Evolutionary conservation across 1,284 basidiomycete species (phyloP).

Genomic region (Puccinia horiana): DNA sequence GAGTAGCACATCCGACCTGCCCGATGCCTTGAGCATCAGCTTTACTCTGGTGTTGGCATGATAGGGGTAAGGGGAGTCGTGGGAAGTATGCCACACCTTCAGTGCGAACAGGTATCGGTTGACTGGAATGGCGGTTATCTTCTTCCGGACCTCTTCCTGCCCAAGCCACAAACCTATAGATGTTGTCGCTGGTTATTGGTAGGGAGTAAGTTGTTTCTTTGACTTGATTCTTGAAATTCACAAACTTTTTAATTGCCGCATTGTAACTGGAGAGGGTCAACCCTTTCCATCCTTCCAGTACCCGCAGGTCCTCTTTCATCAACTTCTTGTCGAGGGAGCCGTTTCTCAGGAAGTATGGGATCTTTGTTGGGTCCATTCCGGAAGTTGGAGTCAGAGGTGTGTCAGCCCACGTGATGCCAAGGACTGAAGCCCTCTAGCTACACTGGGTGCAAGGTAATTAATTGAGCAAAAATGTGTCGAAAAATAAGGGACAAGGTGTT

Average conservation of each 20-base stretch:
- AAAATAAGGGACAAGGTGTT: too few relatives aligned
- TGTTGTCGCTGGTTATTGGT: not conserved
- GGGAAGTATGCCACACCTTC: not conserved
- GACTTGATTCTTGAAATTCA: not conserved
- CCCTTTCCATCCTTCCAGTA: slow-evolving; percentile 3
- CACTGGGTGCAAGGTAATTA: too few relatives aligned
- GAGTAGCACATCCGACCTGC: not conserved
- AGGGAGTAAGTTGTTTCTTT: not conserved
- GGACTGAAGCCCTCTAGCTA: too few relatives aligned
- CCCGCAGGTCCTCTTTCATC: not conserved
- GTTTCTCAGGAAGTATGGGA: not conserved
- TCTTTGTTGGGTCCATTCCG: not conserved
- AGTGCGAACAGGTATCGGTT: slow-evolving; percentile 12
- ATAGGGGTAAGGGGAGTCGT: not conserved
- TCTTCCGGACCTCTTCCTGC: not conserved
- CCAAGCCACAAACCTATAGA: not conserved
- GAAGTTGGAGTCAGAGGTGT: too few relatives aligned
- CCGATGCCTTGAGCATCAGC: not conserved
- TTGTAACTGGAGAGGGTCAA: not conserved
- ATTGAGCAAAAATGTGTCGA: too few relatives aligned
- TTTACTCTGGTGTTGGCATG: not conserved
- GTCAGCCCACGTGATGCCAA: too few relatives aligned
- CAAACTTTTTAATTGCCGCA: not conserved
- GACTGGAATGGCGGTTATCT: not conserved
- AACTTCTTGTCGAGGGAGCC: not conserved